These are phyloP conservation scores for Apiotrichum gamsii DNA, from an alignment of 1,284 basidiomycete genomes.

Conservation along the genomic window DNA sequence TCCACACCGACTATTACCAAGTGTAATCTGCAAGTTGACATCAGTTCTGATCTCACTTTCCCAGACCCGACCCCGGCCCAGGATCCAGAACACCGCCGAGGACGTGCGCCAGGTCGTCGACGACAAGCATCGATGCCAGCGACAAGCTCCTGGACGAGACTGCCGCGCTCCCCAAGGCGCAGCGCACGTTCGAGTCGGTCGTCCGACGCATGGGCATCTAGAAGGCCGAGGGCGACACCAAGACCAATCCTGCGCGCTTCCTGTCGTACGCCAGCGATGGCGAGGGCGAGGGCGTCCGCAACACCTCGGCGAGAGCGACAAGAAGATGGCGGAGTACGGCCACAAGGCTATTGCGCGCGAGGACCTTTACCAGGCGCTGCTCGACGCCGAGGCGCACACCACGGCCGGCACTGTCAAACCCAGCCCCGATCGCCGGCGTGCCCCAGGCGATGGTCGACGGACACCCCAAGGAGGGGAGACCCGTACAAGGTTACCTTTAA, in stretches of 20 bases:
- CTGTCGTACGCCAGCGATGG: constrained; percentile 16
- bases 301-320: constrained; percentile 13
- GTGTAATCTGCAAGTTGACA: no score
- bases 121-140: constrained; percentile 3
- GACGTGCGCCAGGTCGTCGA: constrained; percentile 5
- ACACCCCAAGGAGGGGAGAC: constrained; percentile 14
- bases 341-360: constrained; percentile 13
- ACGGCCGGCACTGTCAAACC: constrained; percentile 7
- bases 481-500: constrained; percentile 20
- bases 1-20: no score
- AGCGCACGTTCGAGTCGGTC: constrained; percentile 17
- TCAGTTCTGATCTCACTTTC: no score
- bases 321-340: constrained; percentile 13
- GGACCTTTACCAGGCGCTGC: constrained; percentile 17
- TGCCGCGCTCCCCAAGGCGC: constrained; percentile 12
- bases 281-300: constrained; percentile 13
- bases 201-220: constrained; percentile 11
- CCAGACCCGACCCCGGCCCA: no score
- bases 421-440: constrained; percentile 16
- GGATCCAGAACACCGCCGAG: constrained; percentile 11
- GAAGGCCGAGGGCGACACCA: constrained; percentile 4
- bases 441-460: constrained; percentile 13
- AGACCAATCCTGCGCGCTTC: constrained; percentile 9
- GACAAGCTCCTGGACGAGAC: constrained; percentile 8
- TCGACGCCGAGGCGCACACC: constrained; percentile 12